Base-by-base conservation (phyloP, 2,329 filamentous ascomycete species). In the Alternaria brassicae region DNA sequence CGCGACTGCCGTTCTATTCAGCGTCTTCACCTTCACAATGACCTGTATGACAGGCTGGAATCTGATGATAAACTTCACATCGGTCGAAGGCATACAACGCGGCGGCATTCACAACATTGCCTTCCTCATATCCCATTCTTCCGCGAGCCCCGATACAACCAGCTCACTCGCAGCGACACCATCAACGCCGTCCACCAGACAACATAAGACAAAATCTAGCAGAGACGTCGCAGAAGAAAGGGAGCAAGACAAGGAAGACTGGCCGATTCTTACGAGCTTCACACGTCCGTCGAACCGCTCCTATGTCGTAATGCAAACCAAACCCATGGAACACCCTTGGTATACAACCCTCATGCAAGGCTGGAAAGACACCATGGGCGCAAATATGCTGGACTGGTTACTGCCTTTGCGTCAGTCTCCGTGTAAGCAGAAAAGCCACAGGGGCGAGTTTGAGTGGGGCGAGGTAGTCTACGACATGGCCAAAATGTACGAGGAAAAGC, bases 281-380 rank as follows among this genome's bases (percentile, higher is more conserved):
- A 54, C 41, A 6, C 56, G 56, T 6, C 27, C 51, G 8, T 34
- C 34, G 17, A 54, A 54, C 58, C 63, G n/a, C 58, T 73, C 9
- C 10, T 98, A 96, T 73, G 92, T 91, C 12, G 89, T 98, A 39
- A 81, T 97, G 2, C 84, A 86, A 61, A 91, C 90, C 0, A 81
- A 87, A 3, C 84, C 86, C 0, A 89, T 91, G 9, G 89, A 95
- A 67, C 97, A 97, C 67, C 92, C 92, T 0, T 99, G 92, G 88
- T 87, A 96, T 68, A 80, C 95, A 1, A 91, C 91, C 2, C 79
- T 80, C 8, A 82, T 85, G 62, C 79, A 82, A 27, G 98, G 98
- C 72, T 89, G 93, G 79, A 86, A 87, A 64, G 85, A 89, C 13
- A 86, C 97, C 23, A 92, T 99, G 88, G 94, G 94, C 0, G 79